phyloP scores from a whole-genome alignment of 441 rosid genomes.

The Melastoma candidum region DNA sequence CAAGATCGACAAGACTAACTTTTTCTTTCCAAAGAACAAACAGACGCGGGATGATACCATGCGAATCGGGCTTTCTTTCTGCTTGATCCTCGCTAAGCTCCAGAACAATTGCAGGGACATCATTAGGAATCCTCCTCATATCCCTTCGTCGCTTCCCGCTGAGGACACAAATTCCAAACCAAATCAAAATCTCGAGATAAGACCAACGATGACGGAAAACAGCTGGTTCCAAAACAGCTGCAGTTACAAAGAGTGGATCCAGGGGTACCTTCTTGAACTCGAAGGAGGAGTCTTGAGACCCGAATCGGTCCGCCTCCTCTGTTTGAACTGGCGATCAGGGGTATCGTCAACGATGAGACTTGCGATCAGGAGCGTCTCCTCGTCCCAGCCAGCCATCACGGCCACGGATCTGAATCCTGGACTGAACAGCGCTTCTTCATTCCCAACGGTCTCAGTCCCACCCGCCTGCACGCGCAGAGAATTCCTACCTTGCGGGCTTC shows the following conservation, averaged over 20 bases:
- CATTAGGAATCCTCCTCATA: constrained; percentile 33
- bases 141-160: constrained; percentile 47
- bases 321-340: constrained; percentile 56
- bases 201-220: background rate
- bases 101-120: constrained; percentile 39
- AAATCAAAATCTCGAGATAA: background rate
- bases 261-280: constrained; percentile 54
- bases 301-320: constrained; percentile 45
- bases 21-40: background rate
- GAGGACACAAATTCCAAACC: constrained; percentile 1
- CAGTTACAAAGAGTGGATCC: background rate
- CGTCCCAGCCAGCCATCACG: constrained; percentile 99
- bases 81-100: constrained; percentile 49
- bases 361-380: constrained; percentile 67
- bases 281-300: constrained; percentile 53
- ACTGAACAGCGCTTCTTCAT: constrained; percentile 39
- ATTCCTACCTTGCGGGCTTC: too few relatives aligned
- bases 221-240: background rate
- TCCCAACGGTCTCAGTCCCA: constrained; percentile 13
- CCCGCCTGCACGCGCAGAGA: too few relatives aligned
- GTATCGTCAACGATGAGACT: constrained; percentile 82
- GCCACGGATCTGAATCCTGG: constrained; percentile 85
- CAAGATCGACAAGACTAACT: background rate
- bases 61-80: constrained; percentile 27
- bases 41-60: background rate